Evolutionary conservation across 805 yeast species (phyloP), one percentile per base, ranked within the genome.

Genomic region (Schwanniomyces vanrijiae): DNA sequence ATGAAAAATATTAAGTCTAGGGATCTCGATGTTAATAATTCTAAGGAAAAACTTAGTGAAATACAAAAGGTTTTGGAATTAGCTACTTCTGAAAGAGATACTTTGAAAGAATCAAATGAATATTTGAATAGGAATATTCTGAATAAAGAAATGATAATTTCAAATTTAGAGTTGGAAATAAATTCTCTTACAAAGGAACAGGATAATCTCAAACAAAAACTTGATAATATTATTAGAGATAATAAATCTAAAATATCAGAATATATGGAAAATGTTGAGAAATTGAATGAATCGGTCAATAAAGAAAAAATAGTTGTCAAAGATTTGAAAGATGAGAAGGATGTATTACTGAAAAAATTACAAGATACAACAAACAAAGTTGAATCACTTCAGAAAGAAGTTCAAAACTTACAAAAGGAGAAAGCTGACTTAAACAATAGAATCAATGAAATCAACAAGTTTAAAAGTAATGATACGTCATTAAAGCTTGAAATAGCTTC

Each of bases 401-500:
- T 58, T 13, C 55, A 53, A 13, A 45, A 52, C 40, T 43, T 66
- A 40, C 46, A 55, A 9, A 62, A 62, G 5, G 80, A 76, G n/a
- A 57, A 75, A n/a, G 62, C 59, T 16, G 73, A 68, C 16, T 60
- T 73, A 45, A 69, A 62, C n/a, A 58, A 53, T 24, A 59, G 68
- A 40, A 62, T 65, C 14, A 53, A 50, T 19, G 73, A 69, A 43
- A 53, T 69, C 13, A 46, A 55, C 20, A 59, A 63, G 40, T 58
- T 54, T 44, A 68, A 65, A 50, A 61, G 65, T 42, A 64, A 64
- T 24, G 82, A 76, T 26, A 66, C 77, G 5, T 68, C 80, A 5
- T 58, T 74, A 43, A 80, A 79, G 53, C 57, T 77, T 21, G 83
- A 80, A 49, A 59, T 80, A 22, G 75, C 78, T 0, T 70, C 80